These are phyloP conservation scores for Malus asiatica DNA, from an alignment of 306 rosid species.

Conservation along the genomic window DNA sequence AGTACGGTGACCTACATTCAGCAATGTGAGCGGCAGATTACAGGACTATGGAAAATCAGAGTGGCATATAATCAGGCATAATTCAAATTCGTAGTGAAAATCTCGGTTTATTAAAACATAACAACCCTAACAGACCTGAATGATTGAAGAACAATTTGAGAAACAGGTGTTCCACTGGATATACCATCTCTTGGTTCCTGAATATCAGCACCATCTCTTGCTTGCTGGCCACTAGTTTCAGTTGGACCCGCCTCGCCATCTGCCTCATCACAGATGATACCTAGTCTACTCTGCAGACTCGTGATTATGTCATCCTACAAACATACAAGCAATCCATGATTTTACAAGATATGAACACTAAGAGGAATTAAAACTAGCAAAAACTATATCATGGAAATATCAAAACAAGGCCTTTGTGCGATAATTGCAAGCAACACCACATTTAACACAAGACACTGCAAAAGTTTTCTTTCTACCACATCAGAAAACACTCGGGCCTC, in stretches of 20 bases:
- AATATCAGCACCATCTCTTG: constrained; percentile 29
- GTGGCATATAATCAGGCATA: background rate
- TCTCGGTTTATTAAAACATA: background rate
- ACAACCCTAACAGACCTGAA: constrained; percentile 37
- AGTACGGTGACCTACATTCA: background rate
- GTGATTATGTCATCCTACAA: constrained; percentile 71
- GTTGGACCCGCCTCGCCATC: constrained; percentile 38
- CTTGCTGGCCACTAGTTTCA: constrained; percentile 29
- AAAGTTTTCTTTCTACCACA: background rate
- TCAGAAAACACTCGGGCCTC: background rate
- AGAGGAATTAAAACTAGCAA: background rate
- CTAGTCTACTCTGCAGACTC: constrained; percentile 87
- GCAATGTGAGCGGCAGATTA: background rate
- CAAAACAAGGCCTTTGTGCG: background rate
- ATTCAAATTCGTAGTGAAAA: background rate
- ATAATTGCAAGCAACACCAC: background rate
- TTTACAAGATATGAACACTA: background rate
- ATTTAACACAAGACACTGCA: background rate
- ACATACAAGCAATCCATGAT: constrained; percentile 10
- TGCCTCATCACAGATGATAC: constrained; percentile 77
- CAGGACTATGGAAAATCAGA: background rate
- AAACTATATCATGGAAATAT: background rate
- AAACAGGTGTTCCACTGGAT: constrained; percentile 44
- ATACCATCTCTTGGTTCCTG: constrained; percentile 30
- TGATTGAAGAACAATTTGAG: constrained; percentile 40